Base-by-base conservation (phyloP, 345 rosid genomes). In the Camelina hispida region DNA sequence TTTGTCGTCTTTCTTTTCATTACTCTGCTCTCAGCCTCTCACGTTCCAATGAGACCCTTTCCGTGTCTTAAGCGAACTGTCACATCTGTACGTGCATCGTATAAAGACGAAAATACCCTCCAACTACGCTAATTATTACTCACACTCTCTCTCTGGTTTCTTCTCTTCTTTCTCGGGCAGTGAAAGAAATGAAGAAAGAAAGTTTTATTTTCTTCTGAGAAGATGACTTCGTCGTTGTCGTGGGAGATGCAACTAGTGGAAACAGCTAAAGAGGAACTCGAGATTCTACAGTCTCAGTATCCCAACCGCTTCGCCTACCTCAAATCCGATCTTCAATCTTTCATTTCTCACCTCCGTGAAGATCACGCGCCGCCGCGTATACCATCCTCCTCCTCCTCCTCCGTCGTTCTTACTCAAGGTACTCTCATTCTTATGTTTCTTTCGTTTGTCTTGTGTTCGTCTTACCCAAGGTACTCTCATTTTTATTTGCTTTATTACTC, bases 361-460 rank as follows among this genome's bases (percentile, higher is more conserved):
- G 60, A 67, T 75, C 82, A 78, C 77, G 69, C 79, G 69, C 70
- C 75, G 28, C 54, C 73, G 35, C 10, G 16, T 55, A 9, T 35
- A 2, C 4, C 30, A 28, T 4, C 60, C 4, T 15, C 80, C 23
- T 44, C 83, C 15, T 47, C 78, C 42, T 46, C 75, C 28, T 6
- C 59, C 8, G 15, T 83, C n/a, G 69, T 56, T n/a, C 71, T 75
- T 66, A 84, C 87, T 8, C 85, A 84, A 82, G 89, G 89, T 86
- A 67, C 48, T 10, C 22, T 51, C 6, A 11, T 16, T 9, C 7
- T 3, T 34, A 35, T 56, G 28, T 3, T 23, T 53, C 48, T 66
- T 25, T 25, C 28, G 28, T 25, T 25, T 25, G 28, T 3, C 28
- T 25, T 25, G 28, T 25, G 28, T 23, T 23, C 25, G 2, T 17